These are phyloP conservation scores for Pythium brachiatum DNA, from an alignment of 352 stramenopile genomes.

Conservation along the genomic window DNA sequence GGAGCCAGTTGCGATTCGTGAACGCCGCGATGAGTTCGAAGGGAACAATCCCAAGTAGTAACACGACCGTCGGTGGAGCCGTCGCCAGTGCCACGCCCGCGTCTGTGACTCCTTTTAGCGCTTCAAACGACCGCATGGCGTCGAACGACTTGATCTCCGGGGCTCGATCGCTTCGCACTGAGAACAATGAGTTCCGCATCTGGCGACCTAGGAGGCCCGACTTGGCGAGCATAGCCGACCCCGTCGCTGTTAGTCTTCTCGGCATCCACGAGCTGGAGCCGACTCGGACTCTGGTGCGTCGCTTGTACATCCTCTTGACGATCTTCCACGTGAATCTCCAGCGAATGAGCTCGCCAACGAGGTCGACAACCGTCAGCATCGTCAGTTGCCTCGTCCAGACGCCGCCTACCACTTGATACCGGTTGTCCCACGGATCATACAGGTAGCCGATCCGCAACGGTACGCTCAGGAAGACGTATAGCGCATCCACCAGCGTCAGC, in stretches of 20 bases:
- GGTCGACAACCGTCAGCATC: conserved; percentile 26
- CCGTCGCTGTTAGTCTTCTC: neutral
- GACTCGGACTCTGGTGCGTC: neutral
- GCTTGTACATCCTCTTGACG: neutral
- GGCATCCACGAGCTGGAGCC: neutral
- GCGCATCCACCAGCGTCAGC: conserved; percentile 23
- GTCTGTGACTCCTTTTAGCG: neutral
- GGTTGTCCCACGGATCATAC: conserved; percentile 32
- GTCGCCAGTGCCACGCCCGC: neutral
- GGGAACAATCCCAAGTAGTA: conserved; percentile 2
- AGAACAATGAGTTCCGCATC: conserved; percentile 12
- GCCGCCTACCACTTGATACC: neutral
- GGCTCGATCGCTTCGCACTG: neutral
- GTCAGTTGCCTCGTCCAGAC: conserved; percentile 25
- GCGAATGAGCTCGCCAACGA: neutral
- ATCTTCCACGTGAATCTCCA: neutral
- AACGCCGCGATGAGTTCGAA: conserved; percentile 7
- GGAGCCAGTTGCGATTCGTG: conserved; percentile 21
- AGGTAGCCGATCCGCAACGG: conserved; percentile 39
- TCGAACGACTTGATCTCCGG: conserved; percentile 6
- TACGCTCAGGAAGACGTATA: conserved; percentile 31
- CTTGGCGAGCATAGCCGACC: neutral
- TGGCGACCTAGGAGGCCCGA: neutral
- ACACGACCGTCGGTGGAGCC: neutral
- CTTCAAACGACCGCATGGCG: conserved; percentile 9